Percentiles rank a stretch among this genome's conserved stretches.
Evolutionary conservation across 768 basidiomycete genomes (phyloP).

Genomic region (Omphalotus guepiniiformis): DNA sequence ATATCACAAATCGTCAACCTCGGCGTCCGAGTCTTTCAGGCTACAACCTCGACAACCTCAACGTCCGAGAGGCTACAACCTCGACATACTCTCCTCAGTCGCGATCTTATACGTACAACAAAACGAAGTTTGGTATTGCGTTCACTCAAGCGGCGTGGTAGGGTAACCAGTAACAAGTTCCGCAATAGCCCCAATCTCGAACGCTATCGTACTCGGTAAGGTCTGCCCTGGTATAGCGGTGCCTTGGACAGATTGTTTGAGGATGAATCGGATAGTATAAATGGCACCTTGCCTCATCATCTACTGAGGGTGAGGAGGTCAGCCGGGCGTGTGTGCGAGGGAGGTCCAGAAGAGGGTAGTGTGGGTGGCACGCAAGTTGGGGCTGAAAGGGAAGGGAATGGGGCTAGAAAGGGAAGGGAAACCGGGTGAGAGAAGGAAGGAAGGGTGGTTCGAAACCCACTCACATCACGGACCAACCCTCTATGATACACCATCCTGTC

Average conservation of each 20-base stretch:
- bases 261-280: slow-evolving; percentile 90
- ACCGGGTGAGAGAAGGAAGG: not conserved
- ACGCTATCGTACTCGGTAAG: slow-evolving; percentile 84
- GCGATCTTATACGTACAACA: slow-evolving; percentile 95
- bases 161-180: slow-evolving; percentile 94
- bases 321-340: not conserved
- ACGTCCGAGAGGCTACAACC: slow-evolving; percentile 98
- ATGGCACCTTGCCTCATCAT: slow-evolving; percentile 99
- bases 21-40: no score
- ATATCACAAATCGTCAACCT: no score
- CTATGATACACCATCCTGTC: slow-evolving; percentile 87
- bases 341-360: not conserved
- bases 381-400: not conserved
- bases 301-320: slow-evolving; percentile 31
- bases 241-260: slow-evolving; percentile 92
- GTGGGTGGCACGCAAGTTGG: not conserved
- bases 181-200: slow-evolving; percentile 90
- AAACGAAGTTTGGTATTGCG: slow-evolving; percentile 89
- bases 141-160: slow-evolving; percentile 79
- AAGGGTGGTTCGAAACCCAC: slow-evolving; percentile 21
- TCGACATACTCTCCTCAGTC: slow-evolving; percentile 86
- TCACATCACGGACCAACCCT: slow-evolving; percentile 89
- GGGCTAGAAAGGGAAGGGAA: not conserved
- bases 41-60: slow-evolving; percentile 78
- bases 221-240: slow-evolving; percentile 77